A percentile compares a stretch with the other conserved stretches of the same genome.
phyloP scores from a whole-genome alignment of 768 basidiomycete genomes.

The Rhodotorula graminis region DNA sequence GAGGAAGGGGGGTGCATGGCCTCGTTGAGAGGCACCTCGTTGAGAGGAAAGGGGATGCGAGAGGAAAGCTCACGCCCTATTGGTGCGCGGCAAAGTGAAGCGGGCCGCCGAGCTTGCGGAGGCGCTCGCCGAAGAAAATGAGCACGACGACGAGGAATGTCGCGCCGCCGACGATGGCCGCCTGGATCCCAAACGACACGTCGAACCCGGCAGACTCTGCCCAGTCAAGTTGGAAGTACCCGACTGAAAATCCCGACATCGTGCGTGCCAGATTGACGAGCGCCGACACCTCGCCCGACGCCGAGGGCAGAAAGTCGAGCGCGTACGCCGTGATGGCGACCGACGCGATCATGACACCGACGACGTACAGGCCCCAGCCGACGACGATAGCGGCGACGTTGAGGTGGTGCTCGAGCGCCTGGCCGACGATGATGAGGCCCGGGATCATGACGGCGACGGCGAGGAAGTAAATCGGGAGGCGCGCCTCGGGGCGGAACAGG shows the following conservation, averaged over 20 bases:
- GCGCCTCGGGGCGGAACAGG: slow-evolving; percentile 32
- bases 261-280: slow-evolving; percentile 30
- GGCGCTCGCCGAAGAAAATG: slow-evolving; percentile 27
- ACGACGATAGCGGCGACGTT: slow-evolving; percentile 23
- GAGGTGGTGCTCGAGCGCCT: slow-evolving; percentile 18
- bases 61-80: not conserved
- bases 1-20: not conserved
- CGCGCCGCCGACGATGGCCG: slow-evolving; percentile 34
- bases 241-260: slow-evolving; percentile 3
- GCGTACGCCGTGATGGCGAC: slow-evolving; percentile 33
- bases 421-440: slow-evolving; percentile 31
- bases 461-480: slow-evolving; percentile 25
- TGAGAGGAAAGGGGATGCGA: not conserved
- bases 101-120: slow-evolving; percentile 31
- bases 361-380: slow-evolving; percentile 35
- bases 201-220: slow-evolving; percentile 24
- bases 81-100: slow-evolving; percentile 28
- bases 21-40: slow-evolving; percentile 23
- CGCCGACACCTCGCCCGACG: slow-evolving; percentile 24
- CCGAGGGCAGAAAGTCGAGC: slow-evolving; percentile 33
- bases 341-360: slow-evolving; percentile 33
- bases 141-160: slow-evolving; percentile 22
- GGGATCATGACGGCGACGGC: slow-evolving; percentile 31
- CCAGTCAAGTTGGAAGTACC: slow-evolving; percentile 32
- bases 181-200: slow-evolving; percentile 36